Evolutionary conservation across 495 filamentous ascomycete genomes (phyloP), one percentile per base, ranked within the genome.

Genomic region (Lophiotrema nucula): DNA sequence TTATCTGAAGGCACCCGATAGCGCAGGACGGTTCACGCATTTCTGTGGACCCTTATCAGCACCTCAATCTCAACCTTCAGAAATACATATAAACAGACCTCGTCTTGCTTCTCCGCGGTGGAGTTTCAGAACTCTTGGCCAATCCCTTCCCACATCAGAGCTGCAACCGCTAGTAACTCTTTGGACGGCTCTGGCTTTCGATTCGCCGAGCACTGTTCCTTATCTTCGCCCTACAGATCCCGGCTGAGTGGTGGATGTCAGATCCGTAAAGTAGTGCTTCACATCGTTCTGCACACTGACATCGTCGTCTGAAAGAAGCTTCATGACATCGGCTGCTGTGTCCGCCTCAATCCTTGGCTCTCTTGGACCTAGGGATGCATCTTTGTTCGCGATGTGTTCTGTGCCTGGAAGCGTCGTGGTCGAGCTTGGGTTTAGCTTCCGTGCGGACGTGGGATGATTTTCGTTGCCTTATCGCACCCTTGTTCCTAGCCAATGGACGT

Each of bases 31-130:
- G 46, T 48, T 23, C 13, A 18, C n/a, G 46, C 2, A 24, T 38
- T 51, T 51, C 23, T 56, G 13, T 47, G 25, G 46, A 38, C 47
- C n/a, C 46, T 62, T 62, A 56, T 51, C 59, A 62, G 52, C 37
- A 42, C 21, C 28, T 21, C 18, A 2, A 39, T 42, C 43, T 33
- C 33, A 48, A 21, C n/a, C 16, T 35, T 8, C n/a, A 13, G 31
- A 56, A 46, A 12, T 8, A 21, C 47, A 35, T 47, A 50, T 51
- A 35, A 42, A 43, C 19, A 48, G 28, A 12, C 21, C 5, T 11
- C 21, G 41, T 33, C 23, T 28, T 23, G 21, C 45, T 62, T 56
- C 45, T 62, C 52, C 53, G 52, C 53, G 59, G 59, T 43, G 11
- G 10, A n/a, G n/a, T 35, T 35, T 13, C 13, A 46, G 42, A 46